phyloP scores from a whole-genome alignment of 2,329 filamentous ascomycete genomes.

The Fusarium veterinarium region DNA sequence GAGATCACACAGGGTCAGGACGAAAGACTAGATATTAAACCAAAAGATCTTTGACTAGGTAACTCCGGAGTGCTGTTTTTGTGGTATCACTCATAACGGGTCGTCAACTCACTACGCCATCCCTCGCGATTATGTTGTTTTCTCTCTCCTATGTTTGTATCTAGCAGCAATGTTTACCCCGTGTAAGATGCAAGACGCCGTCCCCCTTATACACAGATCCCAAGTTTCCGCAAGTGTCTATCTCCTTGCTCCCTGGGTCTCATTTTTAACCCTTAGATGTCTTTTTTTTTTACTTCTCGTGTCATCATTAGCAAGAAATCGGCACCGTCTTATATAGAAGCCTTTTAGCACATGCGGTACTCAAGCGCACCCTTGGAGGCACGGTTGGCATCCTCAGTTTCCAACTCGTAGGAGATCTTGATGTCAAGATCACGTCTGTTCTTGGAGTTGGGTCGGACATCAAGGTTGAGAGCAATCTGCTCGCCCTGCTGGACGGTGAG shows the following conservation, averaged over 20 bases:
- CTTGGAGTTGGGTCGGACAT: conserved; percentile 90
- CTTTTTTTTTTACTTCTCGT: conserved; percentile 32
- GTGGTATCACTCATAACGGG: conserved; percentile 46
- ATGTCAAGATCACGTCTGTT: conserved; percentile 97
- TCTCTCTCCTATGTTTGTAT: conserved; percentile 28
- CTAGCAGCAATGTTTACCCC: conserved; percentile 38
- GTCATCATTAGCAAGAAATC: conserved; percentile 43
- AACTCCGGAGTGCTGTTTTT: conserved; percentile 44
- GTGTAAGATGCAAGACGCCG: conserved; percentile 45
- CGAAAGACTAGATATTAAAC: conserved; percentile 25
- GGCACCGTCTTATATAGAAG: conserved; percentile 1
- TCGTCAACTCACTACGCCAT: conserved; percentile 42
- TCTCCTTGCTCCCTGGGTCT: conserved; percentile 7
- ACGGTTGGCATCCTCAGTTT: conserved; percentile 79
- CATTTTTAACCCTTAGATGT: conserved; percentile 5
- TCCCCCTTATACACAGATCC: conserved; percentile 39
- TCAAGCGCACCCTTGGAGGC: conserved; percentile 75
- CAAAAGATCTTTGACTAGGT: conserved; percentile 45
- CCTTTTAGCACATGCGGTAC: conserved; percentile 79
- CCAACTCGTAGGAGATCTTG: conserved; percentile 82
- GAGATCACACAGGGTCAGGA: neutral
- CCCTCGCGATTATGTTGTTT: conserved; percentile 30
- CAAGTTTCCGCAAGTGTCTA: conserved; percentile 36
- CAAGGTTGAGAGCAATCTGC: conserved; percentile 76
- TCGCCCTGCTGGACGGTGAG: conserved; percentile 92